Percentiles rank a stretch among this genome's conserved stretches.
Evolutionary conservation across 768 basidiomycete species (phyloP).

Genomic region (Sarcomyxa edulis): DNA sequence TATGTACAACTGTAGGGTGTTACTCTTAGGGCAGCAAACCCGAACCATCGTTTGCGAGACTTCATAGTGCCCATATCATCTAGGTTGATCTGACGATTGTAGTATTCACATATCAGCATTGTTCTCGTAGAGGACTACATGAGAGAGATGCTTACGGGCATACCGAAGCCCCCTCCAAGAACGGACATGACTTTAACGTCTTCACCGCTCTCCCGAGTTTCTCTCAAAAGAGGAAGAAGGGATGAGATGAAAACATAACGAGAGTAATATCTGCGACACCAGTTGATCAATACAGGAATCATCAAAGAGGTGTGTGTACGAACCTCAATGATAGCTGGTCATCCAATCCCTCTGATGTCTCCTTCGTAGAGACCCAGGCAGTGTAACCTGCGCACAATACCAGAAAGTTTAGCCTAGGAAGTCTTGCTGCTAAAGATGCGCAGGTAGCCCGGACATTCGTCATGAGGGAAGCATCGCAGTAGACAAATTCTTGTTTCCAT

Average conservation of each 20-base stretch:
- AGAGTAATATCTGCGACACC: conserved; percentile 50
- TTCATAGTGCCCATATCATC: conserved; percentile 49
- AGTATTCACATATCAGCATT: too few relatives aligned
- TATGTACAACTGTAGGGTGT: too few relatives aligned
- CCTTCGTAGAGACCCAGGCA: conserved; percentile 28
- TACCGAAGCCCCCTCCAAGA: conserved; percentile 26
- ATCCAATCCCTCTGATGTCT: conserved; percentile 42
- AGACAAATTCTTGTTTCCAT: conserved; percentile 38
- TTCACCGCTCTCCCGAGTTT: conserved; percentile 39
- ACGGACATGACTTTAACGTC: conserved; percentile 46
- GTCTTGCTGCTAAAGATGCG: conserved; percentile 19
- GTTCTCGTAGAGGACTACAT: too few relatives aligned
- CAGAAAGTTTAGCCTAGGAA: conserved; percentile 49
- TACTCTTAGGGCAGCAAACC: too few relatives aligned
- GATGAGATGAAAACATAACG: conserved; percentile 46
- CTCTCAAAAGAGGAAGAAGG: conserved; percentile 36
- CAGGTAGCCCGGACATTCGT: conserved; percentile 35
- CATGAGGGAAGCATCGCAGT: conserved; percentile 48
- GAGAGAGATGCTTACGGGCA: too few relatives aligned
- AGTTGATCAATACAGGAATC: too few relatives aligned
- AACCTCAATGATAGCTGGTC: conserved; percentile 37
- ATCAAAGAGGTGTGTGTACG: too few relatives aligned
- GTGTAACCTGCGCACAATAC: conserved; percentile 40
- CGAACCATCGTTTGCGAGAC: conserved; percentile 23
- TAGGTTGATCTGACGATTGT: too few relatives aligned